Conservation (phyloP, 192 early-diverging fungal species). For the Helicostylum pulchrum region DNA sequence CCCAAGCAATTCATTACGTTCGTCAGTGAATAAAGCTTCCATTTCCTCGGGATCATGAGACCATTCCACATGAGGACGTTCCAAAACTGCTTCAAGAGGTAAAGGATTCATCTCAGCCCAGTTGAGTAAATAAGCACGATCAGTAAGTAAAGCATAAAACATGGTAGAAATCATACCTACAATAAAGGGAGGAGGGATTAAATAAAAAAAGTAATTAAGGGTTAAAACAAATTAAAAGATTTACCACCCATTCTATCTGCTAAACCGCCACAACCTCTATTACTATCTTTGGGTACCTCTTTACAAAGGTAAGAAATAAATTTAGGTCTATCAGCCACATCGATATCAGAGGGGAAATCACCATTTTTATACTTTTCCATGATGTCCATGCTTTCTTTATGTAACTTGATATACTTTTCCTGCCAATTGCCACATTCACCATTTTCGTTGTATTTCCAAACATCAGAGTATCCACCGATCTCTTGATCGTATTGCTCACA, state of each 20-base stretch:
- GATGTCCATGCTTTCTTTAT: slow-evolving; percentile 24
- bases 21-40: slow-evolving; percentile 15
- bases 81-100: slow-evolving; percentile 39
- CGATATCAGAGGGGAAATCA: slow-evolving; percentile 10
- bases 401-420: slow-evolving; percentile 34
- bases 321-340: slow-evolving; percentile 18
- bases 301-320: slow-evolving; percentile 41
- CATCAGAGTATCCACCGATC: not conserved
- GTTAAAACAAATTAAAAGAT: not conserved
- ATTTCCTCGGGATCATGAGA: slow-evolving; percentile 28
- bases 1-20: slow-evolving; percentile 14
- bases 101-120: slow-evolving; percentile 38
- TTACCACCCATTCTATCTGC: slow-evolving; percentile 46
- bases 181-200: not conserved
- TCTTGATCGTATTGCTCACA: slow-evolving; percentile 25
- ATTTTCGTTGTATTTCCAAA: slow-evolving; percentile 15
- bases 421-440: slow-evolving; percentile 45
- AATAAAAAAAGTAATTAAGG: not conserved
- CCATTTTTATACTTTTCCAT: slow-evolving; percentile 24
- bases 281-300: slow-evolving; percentile 27
- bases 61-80: slow-evolving; percentile 43
- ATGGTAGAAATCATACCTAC: slow-evolving; percentile 49
- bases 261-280: slow-evolving; percentile 46
- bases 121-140: slow-evolving; percentile 38
- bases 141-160: slow-evolving; percentile 40